These are phyloP conservation scores for Blastobotrys arbuscula DNA, from an alignment of 1,139 yeast species.

Conservation along the genomic window DNA sequence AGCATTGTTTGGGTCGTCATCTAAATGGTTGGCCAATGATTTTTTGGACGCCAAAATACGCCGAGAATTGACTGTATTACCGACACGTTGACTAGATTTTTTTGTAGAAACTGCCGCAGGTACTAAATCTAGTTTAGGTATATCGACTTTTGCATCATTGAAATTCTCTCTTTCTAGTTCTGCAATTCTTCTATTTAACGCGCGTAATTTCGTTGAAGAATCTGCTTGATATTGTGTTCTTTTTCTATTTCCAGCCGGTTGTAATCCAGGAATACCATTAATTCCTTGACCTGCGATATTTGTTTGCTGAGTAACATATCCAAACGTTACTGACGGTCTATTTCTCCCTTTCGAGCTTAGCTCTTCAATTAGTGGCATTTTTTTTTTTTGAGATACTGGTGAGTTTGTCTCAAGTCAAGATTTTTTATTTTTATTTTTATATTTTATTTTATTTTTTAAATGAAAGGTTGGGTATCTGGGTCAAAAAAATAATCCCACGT, in stretches of 20 bases:
- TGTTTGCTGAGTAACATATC: background rate
- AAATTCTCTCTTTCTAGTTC: constrained; percentile 40
- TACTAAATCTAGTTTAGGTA: constrained; percentile 32
- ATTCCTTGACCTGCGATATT: background rate
- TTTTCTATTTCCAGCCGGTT: constrained; percentile 9
- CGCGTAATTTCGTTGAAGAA: constrained; percentile 28
- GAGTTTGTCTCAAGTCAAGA: too few relatives aligned
- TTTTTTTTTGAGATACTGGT: too few relatives aligned
- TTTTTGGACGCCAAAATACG: constrained; percentile 38
- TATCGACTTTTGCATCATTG: constrained; percentile 37
- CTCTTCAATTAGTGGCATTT: constrained; percentile 16
- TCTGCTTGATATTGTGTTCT: constrained; percentile 19
- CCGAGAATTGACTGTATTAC: constrained; percentile 32
- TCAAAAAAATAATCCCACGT: background rate
- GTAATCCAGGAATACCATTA: background rate
- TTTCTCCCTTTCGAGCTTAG: constrained; percentile 11
- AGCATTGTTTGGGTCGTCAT: constrained; percentile 37
- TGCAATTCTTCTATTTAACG: constrained; percentile 29
- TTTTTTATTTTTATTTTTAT: background rate
- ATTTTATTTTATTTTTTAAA: background rate
- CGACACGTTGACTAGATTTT: constrained; percentile 20
- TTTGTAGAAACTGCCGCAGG: constrained; percentile 16
- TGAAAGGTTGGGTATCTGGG: background rate
- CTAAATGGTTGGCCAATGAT: constrained; percentile 37
- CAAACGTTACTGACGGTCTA: constrained; percentile 11